Base-by-base conservation (phyloP, 163 green algal genomes). In the Coccomyxa subellipsoidea region DNA sequence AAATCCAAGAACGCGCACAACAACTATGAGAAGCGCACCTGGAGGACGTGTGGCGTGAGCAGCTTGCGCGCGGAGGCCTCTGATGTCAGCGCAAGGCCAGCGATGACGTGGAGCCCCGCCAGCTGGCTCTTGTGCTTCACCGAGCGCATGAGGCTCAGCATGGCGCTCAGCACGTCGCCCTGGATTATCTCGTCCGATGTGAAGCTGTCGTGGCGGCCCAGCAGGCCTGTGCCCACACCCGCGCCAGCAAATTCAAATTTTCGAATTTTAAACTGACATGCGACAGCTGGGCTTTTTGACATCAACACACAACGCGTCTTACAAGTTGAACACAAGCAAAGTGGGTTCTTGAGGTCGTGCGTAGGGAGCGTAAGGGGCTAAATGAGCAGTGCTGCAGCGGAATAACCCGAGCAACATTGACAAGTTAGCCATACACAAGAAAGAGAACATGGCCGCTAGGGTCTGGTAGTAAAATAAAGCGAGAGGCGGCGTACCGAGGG, bases 101-200 rank as follows among this genome's bases (percentile, higher is more conserved):
- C 84, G 27, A 98, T 77, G 38, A 98, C 88, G 0, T 82, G 77
- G 32, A 98, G 88, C 39, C 88, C 90, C 73, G 87, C 92, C 77
- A 95, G 87, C 88, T 95, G 89, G 73, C 84, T 82, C 79, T 86
- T 86, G 79, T 84, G 78, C 83, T 84, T 84, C 35, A 36, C 3
- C 35, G 66, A 83, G 39, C 31, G 38, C 10, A 91, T 87, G 38
- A 91, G 85, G 27, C 77, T 71, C 39, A 85, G 27, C 80, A 91
- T 83, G 7, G 88, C 83, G 6, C 37, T 80, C 36, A 91, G 70
- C 35, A 91, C 88, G 37, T 92, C 86, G 1, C 86, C 70, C 23
- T 84, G 73, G 2, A 93, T 85, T n/a, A 94, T 89, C 77, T 88
- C 86, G 31, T 82, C 39, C 29, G 75, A 86, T 5, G 84, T 87